Evolutionary conservation across 495 filamentous ascomycete species (phyloP).

Genomic region (Sphaerosporella brunnea): DNA sequence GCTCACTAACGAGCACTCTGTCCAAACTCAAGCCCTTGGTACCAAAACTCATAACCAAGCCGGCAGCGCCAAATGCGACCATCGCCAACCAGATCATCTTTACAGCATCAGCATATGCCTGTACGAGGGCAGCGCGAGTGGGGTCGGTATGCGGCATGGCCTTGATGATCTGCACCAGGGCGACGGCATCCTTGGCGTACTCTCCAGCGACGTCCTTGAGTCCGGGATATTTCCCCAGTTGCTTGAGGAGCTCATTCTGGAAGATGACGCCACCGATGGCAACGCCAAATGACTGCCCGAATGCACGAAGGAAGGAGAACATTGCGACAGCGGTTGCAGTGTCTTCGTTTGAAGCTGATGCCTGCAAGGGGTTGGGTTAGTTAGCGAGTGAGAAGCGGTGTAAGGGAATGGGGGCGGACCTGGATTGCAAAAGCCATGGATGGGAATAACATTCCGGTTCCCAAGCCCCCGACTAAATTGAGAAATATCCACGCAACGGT

Average conservation of each 20-base stretch:
- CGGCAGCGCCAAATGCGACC: slow-evolving; percentile 36
- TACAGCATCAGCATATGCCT: slow-evolving; percentile 39
- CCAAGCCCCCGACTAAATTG: slow-evolving; percentile 35
- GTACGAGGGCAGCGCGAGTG: slow-evolving; percentile 34
- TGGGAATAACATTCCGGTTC: slow-evolving; percentile 38
- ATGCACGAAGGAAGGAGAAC: slow-evolving; percentile 40
- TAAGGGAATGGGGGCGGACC: background rate
- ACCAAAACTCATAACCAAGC: slow-evolving; percentile 33
- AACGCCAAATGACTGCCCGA: slow-evolving; percentile 35
- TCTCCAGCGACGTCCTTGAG: slow-evolving; percentile 31
- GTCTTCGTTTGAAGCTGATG: slow-evolving; percentile 30
- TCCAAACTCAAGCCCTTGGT: slow-evolving; percentile 39
- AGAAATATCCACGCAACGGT: slow-evolving; percentile 36
- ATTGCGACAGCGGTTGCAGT: slow-evolving; percentile 41
- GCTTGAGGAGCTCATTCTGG: slow-evolving; percentile 39
- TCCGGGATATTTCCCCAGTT: slow-evolving; percentile 30
- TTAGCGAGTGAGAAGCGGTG: background rate
- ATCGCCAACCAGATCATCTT: slow-evolving; percentile 40
- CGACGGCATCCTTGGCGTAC: slow-evolving; percentile 41
- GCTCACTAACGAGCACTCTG: slow-evolving; percentile 33
- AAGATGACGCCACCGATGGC: slow-evolving; percentile 41
- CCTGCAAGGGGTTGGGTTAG: slow-evolving; percentile 8
- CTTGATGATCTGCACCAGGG: slow-evolving; percentile 42
- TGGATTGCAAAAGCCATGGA: slow-evolving; percentile 36
- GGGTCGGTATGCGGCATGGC: slow-evolving; percentile 31